Conservation (phyloP, 352 stramenopile species). For the Pythium dissimile region DNA sequence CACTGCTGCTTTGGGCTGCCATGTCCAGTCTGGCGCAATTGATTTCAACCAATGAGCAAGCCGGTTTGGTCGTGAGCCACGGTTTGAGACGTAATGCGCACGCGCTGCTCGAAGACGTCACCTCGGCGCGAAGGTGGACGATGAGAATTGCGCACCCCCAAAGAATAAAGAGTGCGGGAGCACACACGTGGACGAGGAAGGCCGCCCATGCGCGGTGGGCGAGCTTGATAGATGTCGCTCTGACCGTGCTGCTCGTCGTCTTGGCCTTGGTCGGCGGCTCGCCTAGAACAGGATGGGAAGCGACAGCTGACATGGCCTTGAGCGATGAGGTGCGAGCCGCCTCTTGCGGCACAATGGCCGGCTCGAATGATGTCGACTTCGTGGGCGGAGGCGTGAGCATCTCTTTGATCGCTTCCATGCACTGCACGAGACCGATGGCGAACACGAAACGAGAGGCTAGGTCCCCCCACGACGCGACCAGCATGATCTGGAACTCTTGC, state of each 20-base stretch:
- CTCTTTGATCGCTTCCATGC: conserved; percentile 3
- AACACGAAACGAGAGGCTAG: conserved; percentile 1
- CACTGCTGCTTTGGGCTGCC: too few relatives aligned
- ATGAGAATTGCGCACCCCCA: background rate
- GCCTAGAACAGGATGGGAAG: too few relatives aligned
- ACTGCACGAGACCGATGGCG: background rate
- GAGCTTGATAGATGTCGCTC: too few relatives aligned
- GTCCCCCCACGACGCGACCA: conserved; percentile 5
- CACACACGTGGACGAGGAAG: background rate
- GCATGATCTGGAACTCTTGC: conserved; percentile 15
- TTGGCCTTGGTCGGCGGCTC: too few relatives aligned
- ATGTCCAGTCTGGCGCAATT: conserved; percentile 1
- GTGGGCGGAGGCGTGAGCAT: too few relatives aligned
- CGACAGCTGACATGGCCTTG: too few relatives aligned
- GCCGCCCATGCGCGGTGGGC: too few relatives aligned
- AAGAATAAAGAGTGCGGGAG: background rate
- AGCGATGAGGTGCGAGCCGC: too few relatives aligned
- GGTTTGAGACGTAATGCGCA: background rate
- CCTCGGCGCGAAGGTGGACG: background rate
- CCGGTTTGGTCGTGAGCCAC: conserved; percentile 3
- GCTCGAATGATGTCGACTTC: too few relatives aligned
- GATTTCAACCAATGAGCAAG: conserved; percentile 3
- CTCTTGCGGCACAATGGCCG: too few relatives aligned
- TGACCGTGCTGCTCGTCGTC: too few relatives aligned
- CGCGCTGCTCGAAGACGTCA: background rate